A percentile compares a stretch with the other conserved stretches of the same genome.
phyloP scores from a whole-genome alignment of 495 filamentous ascomycete species.

The Patellaria atrata region DNA sequence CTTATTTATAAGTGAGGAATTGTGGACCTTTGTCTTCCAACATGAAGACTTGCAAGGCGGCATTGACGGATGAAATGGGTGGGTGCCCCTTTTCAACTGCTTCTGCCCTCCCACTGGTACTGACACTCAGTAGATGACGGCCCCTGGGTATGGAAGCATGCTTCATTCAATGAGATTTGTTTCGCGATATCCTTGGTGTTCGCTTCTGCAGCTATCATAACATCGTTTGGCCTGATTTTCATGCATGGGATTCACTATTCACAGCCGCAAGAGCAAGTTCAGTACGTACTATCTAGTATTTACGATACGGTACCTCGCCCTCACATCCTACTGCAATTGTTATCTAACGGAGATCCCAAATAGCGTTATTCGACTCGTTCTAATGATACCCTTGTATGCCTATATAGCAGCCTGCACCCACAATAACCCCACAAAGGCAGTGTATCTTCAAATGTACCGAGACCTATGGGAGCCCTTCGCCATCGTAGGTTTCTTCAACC shows the following conservation, averaged over 20 bases:
- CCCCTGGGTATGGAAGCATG: no score
- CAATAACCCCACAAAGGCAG: constrained; percentile 60
- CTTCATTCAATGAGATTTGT: no score
- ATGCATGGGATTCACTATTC: constrained; percentile 73
- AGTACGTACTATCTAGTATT: no score
- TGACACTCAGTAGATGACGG: no score
- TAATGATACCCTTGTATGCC: constrained; percentile 81
- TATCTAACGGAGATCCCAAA: background rate
- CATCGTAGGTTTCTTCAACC: constrained; percentile 80
- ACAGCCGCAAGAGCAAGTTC: constrained; percentile 67
- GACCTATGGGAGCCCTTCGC: constrained; percentile 90
- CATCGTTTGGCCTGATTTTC: constrained; percentile 54
- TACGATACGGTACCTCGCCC: background rate
- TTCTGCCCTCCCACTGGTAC: no score
- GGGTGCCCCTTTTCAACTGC: no score
- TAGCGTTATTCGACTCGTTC: constrained; percentile 76
- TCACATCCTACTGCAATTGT: background rate
- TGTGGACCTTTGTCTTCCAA: no score
- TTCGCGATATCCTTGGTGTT: no score
- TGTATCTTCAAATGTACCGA: constrained; percentile 69
- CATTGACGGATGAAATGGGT: no score
- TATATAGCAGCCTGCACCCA: constrained; percentile 65
- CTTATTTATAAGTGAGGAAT: no score
- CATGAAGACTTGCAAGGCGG: no score
- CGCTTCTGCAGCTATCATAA: no score